phyloP scores from a whole-genome alignment of 2,329 filamentous ascomycete species.

The Cytospora paraplurivora region DNA sequence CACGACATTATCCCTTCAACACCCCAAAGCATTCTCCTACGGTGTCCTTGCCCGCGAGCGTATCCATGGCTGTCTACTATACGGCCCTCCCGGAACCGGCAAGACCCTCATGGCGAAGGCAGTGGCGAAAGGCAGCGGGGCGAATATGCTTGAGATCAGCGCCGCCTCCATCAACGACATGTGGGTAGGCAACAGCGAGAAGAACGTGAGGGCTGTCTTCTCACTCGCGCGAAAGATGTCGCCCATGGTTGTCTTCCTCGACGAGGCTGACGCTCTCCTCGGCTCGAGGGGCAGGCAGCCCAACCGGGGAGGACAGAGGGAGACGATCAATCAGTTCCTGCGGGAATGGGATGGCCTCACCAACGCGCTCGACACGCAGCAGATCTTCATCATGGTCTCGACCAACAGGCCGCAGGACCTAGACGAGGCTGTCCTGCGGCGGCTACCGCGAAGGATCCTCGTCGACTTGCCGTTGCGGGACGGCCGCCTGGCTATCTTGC shows the following conservation, averaged over 20 bases:
- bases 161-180: constrained; percentile 94
- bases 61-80: constrained; percentile 85
- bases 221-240: constrained; percentile 86
- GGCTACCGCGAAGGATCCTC: constrained; percentile 71
- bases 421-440: constrained; percentile 81
- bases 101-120: constrained; percentile 72
- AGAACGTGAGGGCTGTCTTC: constrained; percentile 92
- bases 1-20: constrained; percentile 81
- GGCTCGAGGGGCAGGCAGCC: constrained; percentile 70
- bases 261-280: constrained; percentile 93
- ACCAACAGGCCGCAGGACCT: constrained; percentile 95
- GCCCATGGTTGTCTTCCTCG: constrained; percentile 93
- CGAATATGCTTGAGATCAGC: constrained; percentile 81
- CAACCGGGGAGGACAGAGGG: constrained; percentile 73
- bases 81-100: constrained; percentile 82
- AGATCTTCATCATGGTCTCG: constrained; percentile 96
- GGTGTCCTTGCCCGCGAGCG: constrained; percentile 89
- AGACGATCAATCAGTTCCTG: constrained; percentile 95
- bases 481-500: constrained; percentile 62
- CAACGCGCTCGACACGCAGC: constrained; percentile 57
- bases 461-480: constrained; percentile 69
- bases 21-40: constrained; percentile 94
- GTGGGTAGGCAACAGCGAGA: constrained; percentile 94
- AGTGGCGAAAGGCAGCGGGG: constrained; percentile 68
- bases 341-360: constrained; percentile 94